These are phyloP conservation scores for Aspergillus viridinutans DNA, from an alignment of 2,329 filamentous ascomycete genomes.

Conservation along the genomic window DNA sequence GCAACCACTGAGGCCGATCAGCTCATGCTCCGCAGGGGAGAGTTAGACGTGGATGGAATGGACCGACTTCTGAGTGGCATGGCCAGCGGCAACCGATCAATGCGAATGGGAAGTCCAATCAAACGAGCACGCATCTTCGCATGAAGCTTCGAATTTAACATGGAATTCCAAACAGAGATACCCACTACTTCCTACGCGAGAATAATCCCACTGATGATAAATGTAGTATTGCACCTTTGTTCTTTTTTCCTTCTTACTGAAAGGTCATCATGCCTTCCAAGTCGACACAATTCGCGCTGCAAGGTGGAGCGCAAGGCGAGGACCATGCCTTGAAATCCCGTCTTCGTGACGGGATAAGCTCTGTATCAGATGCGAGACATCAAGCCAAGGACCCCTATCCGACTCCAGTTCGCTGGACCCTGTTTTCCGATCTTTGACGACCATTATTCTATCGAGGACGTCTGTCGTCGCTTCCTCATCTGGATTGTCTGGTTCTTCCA, in stretches of 20 bases:
- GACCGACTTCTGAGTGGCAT: constrained; percentile 44
- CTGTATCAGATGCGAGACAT: constrained; percentile 53
- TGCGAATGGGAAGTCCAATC: constrained; percentile 33
- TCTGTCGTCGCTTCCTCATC: constrained; percentile 4
- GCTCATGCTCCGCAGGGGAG: constrained; percentile 38
- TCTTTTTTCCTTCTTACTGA: not conserved
- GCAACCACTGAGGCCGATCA: constrained; percentile 34
- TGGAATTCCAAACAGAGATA: constrained; percentile 23
- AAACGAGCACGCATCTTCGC: constrained; percentile 36
- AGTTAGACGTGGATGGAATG: constrained; percentile 47
- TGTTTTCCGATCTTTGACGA: not conserved
- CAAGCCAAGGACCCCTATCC: constrained; percentile 21
- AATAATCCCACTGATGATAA: constrained; percentile 2
- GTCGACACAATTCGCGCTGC: constrained; percentile 40
- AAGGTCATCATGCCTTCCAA: not conserved
- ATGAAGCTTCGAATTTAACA: constrained; percentile 12
- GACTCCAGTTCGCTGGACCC: constrained; percentile 7
- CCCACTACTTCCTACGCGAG: constrained; percentile 17
- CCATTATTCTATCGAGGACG: not conserved
- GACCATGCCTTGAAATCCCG: constrained; percentile 47
- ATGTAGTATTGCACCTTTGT: not conserved
- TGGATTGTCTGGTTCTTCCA: constrained; percentile 17
- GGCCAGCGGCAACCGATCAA: constrained; percentile 27
- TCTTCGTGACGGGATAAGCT: constrained; percentile 39
- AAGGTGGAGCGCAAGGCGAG: constrained; percentile 53